These are phyloP conservation scores for Neopestalotiopsis rosae DNA, from an alignment of 2,329 filamentous ascomycete species.

Conservation along the genomic window DNA sequence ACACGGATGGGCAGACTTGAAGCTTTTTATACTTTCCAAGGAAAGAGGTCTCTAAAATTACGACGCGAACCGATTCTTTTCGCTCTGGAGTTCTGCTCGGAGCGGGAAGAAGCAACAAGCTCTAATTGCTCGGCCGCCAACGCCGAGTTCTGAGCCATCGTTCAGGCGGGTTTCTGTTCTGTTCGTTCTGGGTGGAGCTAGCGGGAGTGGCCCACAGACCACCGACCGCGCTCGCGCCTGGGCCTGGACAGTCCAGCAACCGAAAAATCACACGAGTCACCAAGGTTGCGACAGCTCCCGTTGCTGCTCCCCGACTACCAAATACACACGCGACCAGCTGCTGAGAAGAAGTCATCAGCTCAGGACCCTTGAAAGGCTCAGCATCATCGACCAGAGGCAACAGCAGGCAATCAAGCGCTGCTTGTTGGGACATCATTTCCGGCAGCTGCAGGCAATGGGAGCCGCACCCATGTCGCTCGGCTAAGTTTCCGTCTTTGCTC, in stretches of 20 bases:
- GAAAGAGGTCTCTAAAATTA: background rate
- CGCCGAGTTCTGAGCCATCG: background rate
- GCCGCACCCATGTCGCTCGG: conserved; percentile 17
- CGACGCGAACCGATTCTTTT: background rate
- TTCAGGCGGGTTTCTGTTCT: background rate
- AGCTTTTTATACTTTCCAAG: background rate
- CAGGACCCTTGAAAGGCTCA: background rate
- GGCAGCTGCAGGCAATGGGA: conserved; percentile 9
- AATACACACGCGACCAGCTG: background rate
- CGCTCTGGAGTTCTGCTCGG: background rate
- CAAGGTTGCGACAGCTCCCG: background rate
- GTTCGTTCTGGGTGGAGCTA: background rate
- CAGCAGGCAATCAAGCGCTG: background rate
- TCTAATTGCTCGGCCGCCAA: background rate
- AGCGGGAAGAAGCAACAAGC: background rate
- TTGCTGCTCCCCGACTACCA: background rate
- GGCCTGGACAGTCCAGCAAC: background rate
- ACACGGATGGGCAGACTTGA: background rate
- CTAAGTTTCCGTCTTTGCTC: conserved; percentile 17
- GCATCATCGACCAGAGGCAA: background rate
- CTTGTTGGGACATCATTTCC: background rate
- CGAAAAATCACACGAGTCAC: conserved; percentile 4
- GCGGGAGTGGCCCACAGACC: conserved; percentile 4
- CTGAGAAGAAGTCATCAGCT: background rate
- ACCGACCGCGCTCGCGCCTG: conserved; percentile 3